Evolutionary conservation across 2,329 filamentous ascomycete species (phyloP), one percentile per base, ranked within the genome.

Genomic region (Claviceps lovelessii): DNA sequence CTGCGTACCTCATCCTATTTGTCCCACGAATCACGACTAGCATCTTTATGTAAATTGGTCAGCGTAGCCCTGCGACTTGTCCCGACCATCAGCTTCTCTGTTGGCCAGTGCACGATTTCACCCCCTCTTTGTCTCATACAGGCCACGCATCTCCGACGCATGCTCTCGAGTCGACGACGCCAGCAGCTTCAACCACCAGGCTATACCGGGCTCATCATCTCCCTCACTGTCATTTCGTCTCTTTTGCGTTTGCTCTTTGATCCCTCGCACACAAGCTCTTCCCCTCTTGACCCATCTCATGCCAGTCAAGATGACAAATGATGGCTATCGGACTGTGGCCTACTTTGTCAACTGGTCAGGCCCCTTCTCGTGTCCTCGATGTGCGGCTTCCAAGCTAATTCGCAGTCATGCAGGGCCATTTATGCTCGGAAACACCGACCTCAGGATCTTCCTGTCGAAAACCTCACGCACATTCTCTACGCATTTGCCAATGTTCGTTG

Each of bases 381-480:
- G 5, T 8, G 9, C 31, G 44, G 23, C 1, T 19, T 9, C 29
- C 17, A 2, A 39, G 28, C 31, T 53, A 33, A 45, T 49, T 4
- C n/a, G 39, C 19, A 23, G 15, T 10, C 23, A 13, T 17, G 11
- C 49, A 75, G 76, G 88, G 88, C 87, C 59, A 91, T 95, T 61
- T 96, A 96, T 68, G 88, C 76, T 44, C 83, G 90, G 54, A 85
- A 91, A 63, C 86, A 93, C 66, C 79, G 83, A n/a, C 90, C 90
- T 0, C 86, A 94, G 65, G 83, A 95, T 65, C 78, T 97, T 6
- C 87, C 88, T 0, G 82, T 78, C 4, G 80, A 90, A 54, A 85
- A 88, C 55, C 79, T 96, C 46, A 97, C 90, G 0, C 91, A 97
- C 65, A 72, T 97, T 5, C 80, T 96, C 17, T 96, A 96, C 61